Base-by-base conservation (phyloP, 306 rosid genomes). In the Morella rubra region DNA sequence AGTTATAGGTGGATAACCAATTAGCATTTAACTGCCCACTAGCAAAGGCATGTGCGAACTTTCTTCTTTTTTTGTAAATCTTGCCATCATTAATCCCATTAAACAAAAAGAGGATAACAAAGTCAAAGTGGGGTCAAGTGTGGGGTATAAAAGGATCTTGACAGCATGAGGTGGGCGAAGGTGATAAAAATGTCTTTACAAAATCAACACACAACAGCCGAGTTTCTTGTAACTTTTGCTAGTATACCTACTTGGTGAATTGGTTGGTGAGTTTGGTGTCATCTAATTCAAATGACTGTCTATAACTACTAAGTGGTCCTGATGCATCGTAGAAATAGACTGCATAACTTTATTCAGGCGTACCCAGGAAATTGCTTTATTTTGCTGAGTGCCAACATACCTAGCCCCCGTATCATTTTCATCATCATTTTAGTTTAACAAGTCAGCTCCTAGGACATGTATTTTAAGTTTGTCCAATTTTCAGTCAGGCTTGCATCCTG, bases 401-500 rank as follows among this genome's bases (percentile, higher is more conserved):
- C 49, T 62, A 71, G 67, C 45, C 81, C 51, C 73, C 71, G 32
- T 72, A 42, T 37, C 22, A 41, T 66, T 52, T 44, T 76, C 50
- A 18, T 61, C 54, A 47, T 69, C 22, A 22, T 8, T 14, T 50
- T 44, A 10, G 3, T 73, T 77, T 53, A 10, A 20, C 50, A 37
- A 81, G 56, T 41, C 41, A 24, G 62, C 37, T 77, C 49, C 20
- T 44, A 50, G 0, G 27, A 76, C 55, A 42, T 69, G 41, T 16
- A 7, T 75, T 8, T 32, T 32, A 22, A 81, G 53, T 83, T 79
- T 47, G 27, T 44, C 74, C 45, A 22, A 69, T 76, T 86, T 87
- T 69, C 91, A 92, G 99, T 86, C 85, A 66, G 89, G 79, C 13
- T 71, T 92, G 87, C 79, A 76, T 24, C 67, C 88, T 24, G 97